Evolutionary conservation across 164 flowering plant genomes (phyloP).

Genomic region (Hamamelis virginiana): DNA sequence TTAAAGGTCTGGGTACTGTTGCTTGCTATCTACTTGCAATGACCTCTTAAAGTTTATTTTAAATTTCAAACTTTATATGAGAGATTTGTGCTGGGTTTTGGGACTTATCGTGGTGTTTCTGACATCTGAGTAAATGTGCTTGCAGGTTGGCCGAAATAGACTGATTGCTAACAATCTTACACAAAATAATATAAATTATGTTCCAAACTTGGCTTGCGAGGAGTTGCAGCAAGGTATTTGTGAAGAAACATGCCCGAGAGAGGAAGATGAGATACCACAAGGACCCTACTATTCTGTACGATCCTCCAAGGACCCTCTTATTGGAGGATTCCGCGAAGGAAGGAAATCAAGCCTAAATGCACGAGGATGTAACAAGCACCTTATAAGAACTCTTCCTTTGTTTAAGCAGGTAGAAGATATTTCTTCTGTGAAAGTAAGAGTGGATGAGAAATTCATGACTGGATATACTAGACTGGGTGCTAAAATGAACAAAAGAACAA

Average conservation of each 20-base stretch:
- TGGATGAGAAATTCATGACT: no score
- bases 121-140: conserved; percentile 2
- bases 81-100: background rate
- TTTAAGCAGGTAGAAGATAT: no score
- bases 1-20: no score
- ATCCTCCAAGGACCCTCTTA: conserved; percentile 2
- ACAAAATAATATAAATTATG: background rate
- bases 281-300: background rate
- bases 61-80: no score
- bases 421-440: no score
- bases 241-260: background rate
- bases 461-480: no score
- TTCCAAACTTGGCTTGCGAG: background rate
- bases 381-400: no score
- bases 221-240: background rate
- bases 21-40: no score
- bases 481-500: no score
- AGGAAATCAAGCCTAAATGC: conserved; percentile 12
- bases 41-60: no score
- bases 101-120: conserved; percentile 3
- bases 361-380: background rate
- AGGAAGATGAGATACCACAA: conserved; percentile 3
- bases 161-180: background rate
- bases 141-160: conserved; percentile 23
- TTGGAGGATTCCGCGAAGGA: conserved; percentile 2